Percentiles rank a stretch among this genome's conserved stretches.
Conservation (phyloP, 495 filamentous ascomycete species). For the Neurospora sp. region DNA sequence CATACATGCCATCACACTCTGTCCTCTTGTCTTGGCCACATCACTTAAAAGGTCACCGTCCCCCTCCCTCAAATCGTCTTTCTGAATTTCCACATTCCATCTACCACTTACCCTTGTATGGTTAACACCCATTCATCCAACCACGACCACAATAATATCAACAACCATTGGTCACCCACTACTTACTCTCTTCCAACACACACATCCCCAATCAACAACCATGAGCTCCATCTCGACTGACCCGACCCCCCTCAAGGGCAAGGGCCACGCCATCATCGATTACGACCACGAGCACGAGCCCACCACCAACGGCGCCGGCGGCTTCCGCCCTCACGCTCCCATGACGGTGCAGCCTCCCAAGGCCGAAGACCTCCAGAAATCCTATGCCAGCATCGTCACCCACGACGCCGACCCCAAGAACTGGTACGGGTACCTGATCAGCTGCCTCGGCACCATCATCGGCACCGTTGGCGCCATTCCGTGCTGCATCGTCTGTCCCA, state of each 20-base stretch:
- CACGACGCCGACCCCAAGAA: conserved; percentile 66
- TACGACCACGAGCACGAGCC: neutral
- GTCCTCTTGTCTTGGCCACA: neutral
- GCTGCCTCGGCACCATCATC: conserved; percentile 62
- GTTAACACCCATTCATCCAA: neutral
- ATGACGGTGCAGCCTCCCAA: conserved; percentile 77
- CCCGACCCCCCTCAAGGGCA: conserved; percentile 14
- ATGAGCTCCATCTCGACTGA: neutral
- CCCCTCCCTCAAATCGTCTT: neutral
- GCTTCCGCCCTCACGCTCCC: conserved; percentile 35
- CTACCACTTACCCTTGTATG: neutral
- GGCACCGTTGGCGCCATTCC: conserved; percentile 82
- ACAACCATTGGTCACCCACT: neutral
- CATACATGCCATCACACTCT: neutral
- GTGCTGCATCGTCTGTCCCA: conserved; percentile 86
- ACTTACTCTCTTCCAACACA: neutral
- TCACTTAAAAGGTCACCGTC: neutral
- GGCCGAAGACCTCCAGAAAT: conserved; percentile 75
- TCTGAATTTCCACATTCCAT: neutral
- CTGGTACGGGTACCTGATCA: conserved; percentile 89
- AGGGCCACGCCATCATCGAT: conserved; percentile 5
- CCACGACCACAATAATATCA: neutral
- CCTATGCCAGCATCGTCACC: conserved; percentile 69
- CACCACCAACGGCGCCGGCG: conserved; percentile 4
- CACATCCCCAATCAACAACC: neutral